These are phyloP conservation scores for Hymenoscyphus infarciens DNA, from an alignment of 2,329 filamentous ascomycete genomes.

Conservation along the genomic window DNA sequence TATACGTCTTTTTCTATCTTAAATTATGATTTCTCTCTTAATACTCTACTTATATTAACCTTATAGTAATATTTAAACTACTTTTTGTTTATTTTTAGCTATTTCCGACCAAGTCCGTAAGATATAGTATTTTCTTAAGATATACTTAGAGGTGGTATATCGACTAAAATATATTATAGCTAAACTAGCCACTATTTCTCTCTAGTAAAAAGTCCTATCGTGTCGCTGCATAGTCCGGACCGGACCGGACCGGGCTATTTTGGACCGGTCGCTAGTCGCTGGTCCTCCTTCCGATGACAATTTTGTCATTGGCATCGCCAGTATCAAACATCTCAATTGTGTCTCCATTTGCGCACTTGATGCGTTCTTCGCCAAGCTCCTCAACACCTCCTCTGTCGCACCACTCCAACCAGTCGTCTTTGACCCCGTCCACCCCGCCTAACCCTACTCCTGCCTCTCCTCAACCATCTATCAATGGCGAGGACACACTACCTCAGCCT, in stretches of 20 bases:
- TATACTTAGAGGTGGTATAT: too few relatives aligned
- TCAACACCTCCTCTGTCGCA: conserved; percentile 1
- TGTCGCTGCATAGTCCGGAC: not conserved
- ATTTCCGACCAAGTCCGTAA: too few relatives aligned
- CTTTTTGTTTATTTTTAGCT: too few relatives aligned
- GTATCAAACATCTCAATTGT: not conserved
- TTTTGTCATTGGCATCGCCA: not conserved
- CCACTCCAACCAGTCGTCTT: not conserved
- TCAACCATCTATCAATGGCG: conserved; percentile 10
- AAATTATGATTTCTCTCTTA: too few relatives aligned
- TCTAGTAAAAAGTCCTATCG: too few relatives aligned
- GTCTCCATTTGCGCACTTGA: not conserved
- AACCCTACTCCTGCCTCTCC: conserved; percentile 6
- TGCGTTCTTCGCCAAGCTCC: conserved; percentile 1
- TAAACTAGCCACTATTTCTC: too few relatives aligned
- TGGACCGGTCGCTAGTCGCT: not conserved
- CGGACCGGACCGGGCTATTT: too few relatives aligned
- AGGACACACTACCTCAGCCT: conserved; percentile 11
- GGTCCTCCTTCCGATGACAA: not conserved
- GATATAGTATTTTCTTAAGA: too few relatives aligned
- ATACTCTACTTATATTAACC: too few relatives aligned
- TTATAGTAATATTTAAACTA: too few relatives aligned
- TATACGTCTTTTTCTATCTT: too few relatives aligned
- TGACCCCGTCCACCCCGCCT: not conserved
- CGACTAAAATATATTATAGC: too few relatives aligned